Conservation (phyloP, 768 basidiomycete species). For the Hypsizygus marmoreus region DNA sequence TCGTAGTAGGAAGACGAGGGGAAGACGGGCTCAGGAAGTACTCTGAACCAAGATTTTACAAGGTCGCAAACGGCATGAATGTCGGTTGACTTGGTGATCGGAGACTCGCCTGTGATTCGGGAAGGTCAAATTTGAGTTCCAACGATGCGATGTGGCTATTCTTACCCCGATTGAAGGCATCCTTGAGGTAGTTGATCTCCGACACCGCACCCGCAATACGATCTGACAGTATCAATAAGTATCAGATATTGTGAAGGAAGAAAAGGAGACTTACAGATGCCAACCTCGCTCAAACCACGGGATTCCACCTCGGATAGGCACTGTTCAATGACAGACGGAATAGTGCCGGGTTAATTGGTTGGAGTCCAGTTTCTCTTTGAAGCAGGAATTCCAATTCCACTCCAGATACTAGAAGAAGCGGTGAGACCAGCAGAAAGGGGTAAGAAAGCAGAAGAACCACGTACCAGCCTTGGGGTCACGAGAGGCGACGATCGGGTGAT, state of each 20-base stretch:
- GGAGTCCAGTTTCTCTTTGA: constrained; percentile 59
- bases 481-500: constrained; percentile 55
- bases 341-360: constrained; percentile 53
- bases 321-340: constrained; percentile 67
- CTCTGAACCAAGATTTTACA: constrained; percentile 85
- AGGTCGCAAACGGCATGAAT: constrained; percentile 84
- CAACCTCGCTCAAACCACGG: constrained; percentile 78
- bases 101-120: constrained; percentile 56
- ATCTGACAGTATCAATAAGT: constrained; percentile 44
- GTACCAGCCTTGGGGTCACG: constrained; percentile 77
- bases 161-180: constrained; percentile 73
- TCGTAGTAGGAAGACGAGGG: constrained; percentile 67
- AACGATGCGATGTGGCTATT: neutral
- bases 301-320: constrained; percentile 72
- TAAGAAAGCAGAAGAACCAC: constrained; percentile 22
- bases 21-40: constrained; percentile 80
- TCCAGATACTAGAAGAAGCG: constrained; percentile 57
- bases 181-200: constrained; percentile 69
- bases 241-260: neutral
- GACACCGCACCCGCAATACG: constrained; percentile 79
- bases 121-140: neutral
- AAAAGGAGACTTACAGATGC: constrained; percentile 64
- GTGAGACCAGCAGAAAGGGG: constrained; percentile 4
- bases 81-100: constrained; percentile 61
- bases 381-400: constrained; percentile 74